Base-by-base conservation (phyloP, 1,139 yeast species). In the Suzukiozyma palmioleophila region DNA sequence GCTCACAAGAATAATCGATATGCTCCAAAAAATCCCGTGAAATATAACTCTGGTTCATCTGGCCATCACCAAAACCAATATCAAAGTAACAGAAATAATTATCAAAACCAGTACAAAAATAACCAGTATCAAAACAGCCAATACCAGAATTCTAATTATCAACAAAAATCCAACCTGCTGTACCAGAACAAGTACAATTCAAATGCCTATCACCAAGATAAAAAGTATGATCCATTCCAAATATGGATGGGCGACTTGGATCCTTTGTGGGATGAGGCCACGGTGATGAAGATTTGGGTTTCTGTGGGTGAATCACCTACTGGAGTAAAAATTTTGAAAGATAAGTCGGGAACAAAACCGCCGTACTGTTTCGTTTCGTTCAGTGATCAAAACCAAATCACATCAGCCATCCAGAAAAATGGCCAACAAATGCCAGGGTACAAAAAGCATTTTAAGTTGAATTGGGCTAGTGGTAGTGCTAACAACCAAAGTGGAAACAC, bases 161-260 rank as follows among this genome's bases (percentile, higher is more conserved):
- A 33, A 26, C 11, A 26, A 14, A 33, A 26, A 26, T 8, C 30
- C 7, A 34, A 16, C 12, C 24, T 13, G 27, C 22, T 24, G 18
- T 27, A 24, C 15, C 21, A 24, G 7, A 25, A 25, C 13, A 26
- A 21, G 9, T 12, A 18, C 15, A 12, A 22, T 12, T 18, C 10
- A 21, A 26, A 10, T 7, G 12, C 3, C 15, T 13, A 26, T 16
- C 37, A 3, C 9, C 41, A 31, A 33, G 35, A n/a, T 33, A 38
- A 9, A 18, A 38, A 34, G 12, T 46, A 41, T 26, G 41, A 41
- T 12, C 52, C 41, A 30, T 46, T 42, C 35, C 77, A 71, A 45
- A 44, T 88, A 39, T 89, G 96, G 96, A 90, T 90, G 97, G 97
- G 97, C 9, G 97, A 89, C 58, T 66, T 90, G 35, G 96, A 89